These are phyloP conservation scores for Geosmithia putterillii DNA, from an alignment of 2,329 filamentous ascomycete genomes.

Conservation along the genomic window DNA sequence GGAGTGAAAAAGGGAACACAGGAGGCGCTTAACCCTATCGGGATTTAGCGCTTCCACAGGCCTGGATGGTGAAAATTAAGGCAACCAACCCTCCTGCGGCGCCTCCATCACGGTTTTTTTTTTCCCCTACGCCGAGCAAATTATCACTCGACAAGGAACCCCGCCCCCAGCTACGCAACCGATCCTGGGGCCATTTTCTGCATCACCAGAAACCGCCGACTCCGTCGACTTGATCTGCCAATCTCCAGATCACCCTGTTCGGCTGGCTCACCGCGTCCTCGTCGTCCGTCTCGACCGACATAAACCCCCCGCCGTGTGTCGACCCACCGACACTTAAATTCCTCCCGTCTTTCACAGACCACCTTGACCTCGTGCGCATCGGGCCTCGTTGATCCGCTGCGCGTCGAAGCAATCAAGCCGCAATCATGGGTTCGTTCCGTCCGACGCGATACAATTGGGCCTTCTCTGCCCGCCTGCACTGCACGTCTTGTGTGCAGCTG, in stretches of 20 bases:
- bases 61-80: conserved; percentile 28
- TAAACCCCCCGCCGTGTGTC: not conserved
- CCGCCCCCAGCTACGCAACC: conserved; percentile 12
- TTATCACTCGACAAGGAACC: conserved; percentile 24
- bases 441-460: not conserved
- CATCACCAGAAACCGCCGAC: not conserved
- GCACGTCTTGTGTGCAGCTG: too few relatives aligned
- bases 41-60: conserved; percentile 21
- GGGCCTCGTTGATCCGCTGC: conserved; percentile 27
- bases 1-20: conserved; percentile 4
- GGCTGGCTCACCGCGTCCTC: not conserved
- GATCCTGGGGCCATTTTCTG: conserved; percentile 3
- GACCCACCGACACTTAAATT: too few relatives aligned
- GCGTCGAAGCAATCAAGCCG: conserved; percentile 32
- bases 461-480: too few relatives aligned
- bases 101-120: conserved; percentile 22
- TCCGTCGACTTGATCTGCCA: not conserved
- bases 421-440: conserved; percentile 47
- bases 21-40: conserved; percentile 8
- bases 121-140: conserved; percentile 24
- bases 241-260: not conserved
- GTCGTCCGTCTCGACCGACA: not conserved
- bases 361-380: conserved; percentile 19
- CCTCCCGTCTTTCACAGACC: not conserved
- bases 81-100: conserved; percentile 24